phyloP scores from a whole-genome alignment of 164 flowering plant species.

The Liquidambar formosana region DNA sequence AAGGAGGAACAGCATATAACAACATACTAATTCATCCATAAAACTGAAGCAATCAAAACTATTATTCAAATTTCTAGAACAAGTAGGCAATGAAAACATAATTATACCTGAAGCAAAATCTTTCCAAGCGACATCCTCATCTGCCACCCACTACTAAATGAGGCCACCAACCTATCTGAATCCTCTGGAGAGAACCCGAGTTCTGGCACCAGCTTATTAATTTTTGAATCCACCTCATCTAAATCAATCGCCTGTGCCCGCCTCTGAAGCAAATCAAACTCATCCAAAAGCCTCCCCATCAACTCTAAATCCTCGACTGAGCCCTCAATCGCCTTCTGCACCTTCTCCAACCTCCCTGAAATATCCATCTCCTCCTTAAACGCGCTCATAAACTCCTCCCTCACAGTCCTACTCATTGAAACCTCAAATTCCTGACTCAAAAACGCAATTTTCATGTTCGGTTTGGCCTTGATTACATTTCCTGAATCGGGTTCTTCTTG shows the following conservation, averaged over 20 bases:
- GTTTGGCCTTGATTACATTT: slow-evolving; percentile 80
- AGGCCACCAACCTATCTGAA: slow-evolving; percentile 84
- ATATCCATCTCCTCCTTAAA: slow-evolving; percentile 94
- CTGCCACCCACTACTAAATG: slow-evolving; percentile 98
- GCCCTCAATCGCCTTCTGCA: slow-evolving; percentile 85
- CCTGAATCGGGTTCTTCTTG: slow-evolving; percentile 94
- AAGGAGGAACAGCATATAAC: not conserved
- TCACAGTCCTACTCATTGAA: slow-evolving; percentile 73
- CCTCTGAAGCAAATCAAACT: slow-evolving; percentile 89
- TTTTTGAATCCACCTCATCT: slow-evolving; percentile 76
- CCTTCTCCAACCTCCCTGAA: slow-evolving; percentile 72
- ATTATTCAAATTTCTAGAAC: not conserved
- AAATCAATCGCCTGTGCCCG: slow-evolving; percentile 81
- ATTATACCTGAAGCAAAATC: slow-evolving; percentile 86
- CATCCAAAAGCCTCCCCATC: slow-evolving; percentile 98
- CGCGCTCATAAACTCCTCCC: slow-evolving; percentile 88
- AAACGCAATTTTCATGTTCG: slow-evolving; percentile 84
- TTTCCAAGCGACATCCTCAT: slow-evolving; percentile 99
- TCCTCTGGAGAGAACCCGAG: slow-evolving; percentile 87
- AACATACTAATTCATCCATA: not conserved
- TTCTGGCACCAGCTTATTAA: slow-evolving; percentile 93
- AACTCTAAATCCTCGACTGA: slow-evolving; percentile 80
- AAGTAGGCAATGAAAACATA: not conserved
- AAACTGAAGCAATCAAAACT: not conserved
- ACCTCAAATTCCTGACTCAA: slow-evolving; percentile 97